Evolutionary conservation across 2,329 filamentous ascomycete genomes (phyloP).

Genomic region (Teratosphaeriaceae sp.): DNA sequence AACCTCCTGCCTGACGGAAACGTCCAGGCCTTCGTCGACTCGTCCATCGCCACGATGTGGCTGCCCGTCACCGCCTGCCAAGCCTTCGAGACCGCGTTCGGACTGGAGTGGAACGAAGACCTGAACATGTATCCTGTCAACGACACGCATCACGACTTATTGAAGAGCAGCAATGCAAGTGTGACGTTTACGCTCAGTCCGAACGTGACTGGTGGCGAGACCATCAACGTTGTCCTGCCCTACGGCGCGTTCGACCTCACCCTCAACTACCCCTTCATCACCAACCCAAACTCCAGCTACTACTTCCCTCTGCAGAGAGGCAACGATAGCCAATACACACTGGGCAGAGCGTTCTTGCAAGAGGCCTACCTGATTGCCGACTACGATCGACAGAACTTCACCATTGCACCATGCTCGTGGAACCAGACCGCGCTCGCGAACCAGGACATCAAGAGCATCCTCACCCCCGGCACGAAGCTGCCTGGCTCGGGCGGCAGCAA

Average conservation of each 20-base stretch:
- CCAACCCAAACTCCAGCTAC: conserved; percentile 20
- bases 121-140: conserved; percentile 30
- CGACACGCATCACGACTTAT: conserved; percentile 21
- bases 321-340: conserved; percentile 30
- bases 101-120: conserved; percentile 26
- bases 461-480: conserved; percentile 16
- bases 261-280: conserved; percentile 23
- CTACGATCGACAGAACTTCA: conserved; percentile 32
- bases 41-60: conserved; percentile 58
- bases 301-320: conserved; percentile 31
- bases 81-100: conserved; percentile 31
- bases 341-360: conserved; percentile 32
- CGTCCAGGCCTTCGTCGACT: conserved; percentile 51
- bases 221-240: conserved; percentile 30
- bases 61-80: conserved; percentile 44
- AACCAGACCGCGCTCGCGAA: conserved; percentile 16
- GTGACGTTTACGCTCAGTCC: conserved; percentile 30
- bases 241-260: conserved; percentile 31
- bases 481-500: conserved; percentile 8
- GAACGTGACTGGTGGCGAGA: conserved; percentile 14
- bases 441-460: conserved; percentile 23
- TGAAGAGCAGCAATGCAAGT: conserved; percentile 22
- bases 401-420: conserved; percentile 30
- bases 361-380: conserved; percentile 34
- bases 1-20: conserved; percentile 23